phyloP scores from a whole-genome alignment of 306 rosid species.

The Benincasa hispida region DNA sequence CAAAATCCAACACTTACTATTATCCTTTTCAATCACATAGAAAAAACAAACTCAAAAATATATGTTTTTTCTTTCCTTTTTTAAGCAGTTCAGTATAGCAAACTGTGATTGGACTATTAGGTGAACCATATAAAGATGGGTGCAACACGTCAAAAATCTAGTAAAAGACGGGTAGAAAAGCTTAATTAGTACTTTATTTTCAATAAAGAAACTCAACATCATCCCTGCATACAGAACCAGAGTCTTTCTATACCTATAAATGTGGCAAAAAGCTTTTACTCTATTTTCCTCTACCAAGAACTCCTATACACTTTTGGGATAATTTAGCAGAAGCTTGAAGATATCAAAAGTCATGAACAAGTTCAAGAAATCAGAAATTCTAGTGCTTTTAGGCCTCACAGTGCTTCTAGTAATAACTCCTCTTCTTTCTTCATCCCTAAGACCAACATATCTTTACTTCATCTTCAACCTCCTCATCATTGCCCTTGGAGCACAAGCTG shows the following conservation, averaged over 20 bases:
- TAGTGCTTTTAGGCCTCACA: background rate
- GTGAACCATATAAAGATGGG: no score
- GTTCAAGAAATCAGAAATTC: background rate
- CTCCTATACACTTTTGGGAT: background rate
- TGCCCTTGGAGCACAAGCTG: constrained; percentile 67
- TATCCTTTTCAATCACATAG: no score
- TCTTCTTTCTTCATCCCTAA: constrained; percentile 46
- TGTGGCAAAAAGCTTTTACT: background rate
- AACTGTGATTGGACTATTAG: no score
- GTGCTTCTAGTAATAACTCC: constrained; percentile 52
- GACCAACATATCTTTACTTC: constrained; percentile 45
- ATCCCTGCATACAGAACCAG: background rate
- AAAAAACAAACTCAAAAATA: no score
- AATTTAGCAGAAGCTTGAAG: background rate
- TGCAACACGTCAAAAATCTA: no score
- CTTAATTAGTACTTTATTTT: background rate
- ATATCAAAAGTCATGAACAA: background rate
- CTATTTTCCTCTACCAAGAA: background rate
- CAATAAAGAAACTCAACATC: background rate
- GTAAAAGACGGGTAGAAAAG: no score
- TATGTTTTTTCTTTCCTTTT: no score
- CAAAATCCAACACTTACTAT: no score
- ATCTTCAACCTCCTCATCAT: constrained; percentile 53
- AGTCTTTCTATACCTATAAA: background rate
- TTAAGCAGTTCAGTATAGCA: no score